Percentiles rank a stretch among this genome's conserved stretches.
These are phyloP conservation scores for Globisporangium camurandrum DNA, from an alignment of 352 stramenopile genomes.

Conservation along the genomic window DNA sequence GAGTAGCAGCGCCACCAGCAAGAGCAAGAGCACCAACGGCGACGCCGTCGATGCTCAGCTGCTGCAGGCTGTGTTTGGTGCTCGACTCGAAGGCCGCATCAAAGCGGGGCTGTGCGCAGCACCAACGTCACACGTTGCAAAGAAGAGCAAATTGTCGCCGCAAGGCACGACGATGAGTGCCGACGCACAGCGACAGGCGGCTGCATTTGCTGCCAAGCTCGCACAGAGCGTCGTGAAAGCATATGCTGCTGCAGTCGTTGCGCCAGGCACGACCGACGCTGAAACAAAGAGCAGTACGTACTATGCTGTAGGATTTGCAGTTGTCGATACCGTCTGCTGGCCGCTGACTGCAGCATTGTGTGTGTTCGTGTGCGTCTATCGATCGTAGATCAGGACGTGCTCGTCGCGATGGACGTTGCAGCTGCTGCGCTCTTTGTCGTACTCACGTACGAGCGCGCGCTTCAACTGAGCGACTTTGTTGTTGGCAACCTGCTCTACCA, in stretches of 20 bases:
- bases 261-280: constrained; percentile 1
- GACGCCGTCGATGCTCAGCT: background rate
- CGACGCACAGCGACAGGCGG: constrained; percentile 19
- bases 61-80: constrained; percentile 5
- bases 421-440: constrained; percentile 45
- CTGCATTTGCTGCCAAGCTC: constrained; percentile 44
- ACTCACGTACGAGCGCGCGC: constrained; percentile 29
- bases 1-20: background rate
- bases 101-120: constrained; percentile 3
- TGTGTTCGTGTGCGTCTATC: background rate
- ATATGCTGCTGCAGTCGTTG: constrained; percentile 20
- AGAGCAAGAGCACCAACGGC: background rate
- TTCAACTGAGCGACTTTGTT: constrained; percentile 51
- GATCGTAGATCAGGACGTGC: constrained; percentile 17
- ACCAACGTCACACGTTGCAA: background rate
- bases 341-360: background rate
- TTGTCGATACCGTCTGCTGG: too few relatives aligned
- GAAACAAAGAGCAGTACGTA: constrained; percentile 15
- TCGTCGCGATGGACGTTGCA: constrained; percentile 41
- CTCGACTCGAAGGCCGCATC: constrained; percentile 8
- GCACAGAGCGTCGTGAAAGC: constrained; percentile 56
- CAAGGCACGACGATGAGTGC: too few relatives aligned
- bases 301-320: too few relatives aligned
- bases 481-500: constrained; percentile 78
- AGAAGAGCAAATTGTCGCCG: constrained; percentile 1